phyloP scores from a whole-genome alignment of 192 early-diverging fungal genomes.

The Coemansia sp. region DNA sequence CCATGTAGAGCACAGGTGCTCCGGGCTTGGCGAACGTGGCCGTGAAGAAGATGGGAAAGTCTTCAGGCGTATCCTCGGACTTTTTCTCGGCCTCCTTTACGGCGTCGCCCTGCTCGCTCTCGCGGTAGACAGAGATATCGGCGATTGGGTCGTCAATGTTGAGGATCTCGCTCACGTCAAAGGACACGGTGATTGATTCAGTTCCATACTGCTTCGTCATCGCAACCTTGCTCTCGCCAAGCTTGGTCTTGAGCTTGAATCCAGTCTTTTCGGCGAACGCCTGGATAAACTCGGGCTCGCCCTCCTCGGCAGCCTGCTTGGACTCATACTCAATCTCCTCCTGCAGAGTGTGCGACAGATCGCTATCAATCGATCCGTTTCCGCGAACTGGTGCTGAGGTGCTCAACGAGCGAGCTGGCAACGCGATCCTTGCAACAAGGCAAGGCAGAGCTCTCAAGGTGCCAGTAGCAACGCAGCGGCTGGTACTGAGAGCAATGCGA shows the following conservation, averaged over 20 bases:
- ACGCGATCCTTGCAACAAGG: neutral
- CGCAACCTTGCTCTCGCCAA: slow-evolving; percentile 76
- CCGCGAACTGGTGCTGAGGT: slow-evolving; percentile 27
- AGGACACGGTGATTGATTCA: slow-evolving; percentile 87
- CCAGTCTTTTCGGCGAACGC: slow-evolving; percentile 67
- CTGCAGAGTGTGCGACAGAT: slow-evolving; percentile 70
- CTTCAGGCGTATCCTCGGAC: slow-evolving; percentile 69
- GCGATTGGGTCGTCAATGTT: slow-evolving; percentile 74
- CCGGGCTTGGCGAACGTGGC: slow-evolving; percentile 82
- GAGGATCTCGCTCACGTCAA: slow-evolving; percentile 85
- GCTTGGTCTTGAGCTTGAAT: slow-evolving; percentile 79
- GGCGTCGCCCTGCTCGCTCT: slow-evolving; percentile 59
- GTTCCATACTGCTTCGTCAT: slow-evolving; percentile 86
- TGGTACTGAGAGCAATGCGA: slow-evolving; percentile 9
- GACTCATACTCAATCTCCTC: slow-evolving; percentile 79
- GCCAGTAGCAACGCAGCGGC: slow-evolving; percentile 1
- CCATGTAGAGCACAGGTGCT: slow-evolving; percentile 78
- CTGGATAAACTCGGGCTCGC: slow-evolving; percentile 70
- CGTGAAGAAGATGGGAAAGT: slow-evolving; percentile 78
- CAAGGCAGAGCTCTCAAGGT: neutral
- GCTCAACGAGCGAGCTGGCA: slow-evolving; percentile 37
- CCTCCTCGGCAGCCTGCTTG: slow-evolving; percentile 60
- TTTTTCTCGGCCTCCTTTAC: slow-evolving; percentile 61
- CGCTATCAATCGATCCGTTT: slow-evolving; percentile 63
- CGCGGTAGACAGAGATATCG: slow-evolving; percentile 58